Percentiles rank a stretch among this genome's conserved stretches.
phyloP scores from a whole-genome alignment of 2,329 filamentous ascomycete species.

The Fusarium neocosmosporiellum region DNA sequence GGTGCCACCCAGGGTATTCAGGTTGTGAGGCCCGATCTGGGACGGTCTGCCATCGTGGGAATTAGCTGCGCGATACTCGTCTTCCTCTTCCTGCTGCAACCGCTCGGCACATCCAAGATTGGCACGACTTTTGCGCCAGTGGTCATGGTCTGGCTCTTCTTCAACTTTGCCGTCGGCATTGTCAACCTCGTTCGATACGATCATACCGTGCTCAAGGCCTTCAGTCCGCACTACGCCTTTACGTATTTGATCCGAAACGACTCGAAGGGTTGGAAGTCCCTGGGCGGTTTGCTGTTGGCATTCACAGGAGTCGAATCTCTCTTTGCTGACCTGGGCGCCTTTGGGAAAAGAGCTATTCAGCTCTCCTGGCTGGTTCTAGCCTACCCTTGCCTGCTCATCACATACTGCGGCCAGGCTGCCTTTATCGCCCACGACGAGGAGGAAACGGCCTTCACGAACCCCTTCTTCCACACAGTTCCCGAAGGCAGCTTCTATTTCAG shows the following conservation, averaged over 20 bases:
- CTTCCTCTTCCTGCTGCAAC: conserved; percentile 72
- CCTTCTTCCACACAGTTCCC: conserved; percentile 78
- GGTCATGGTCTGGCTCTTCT: conserved; percentile 73
- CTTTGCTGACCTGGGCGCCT: conserved; percentile 82
- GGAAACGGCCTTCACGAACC: conserved; percentile 61
- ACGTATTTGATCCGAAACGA: conserved; percentile 69
- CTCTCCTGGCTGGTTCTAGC: conserved; percentile 77
- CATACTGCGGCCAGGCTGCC: conserved; percentile 80
- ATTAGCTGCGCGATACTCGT: conserved; percentile 73
- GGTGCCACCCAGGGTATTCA: conserved; percentile 74
- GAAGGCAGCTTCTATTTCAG: conserved; percentile 75
- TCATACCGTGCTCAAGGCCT: conserved; percentile 65
- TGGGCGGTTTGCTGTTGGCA: conserved; percentile 78
- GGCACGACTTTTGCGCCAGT: conserved; percentile 73
- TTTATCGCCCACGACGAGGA: conserved; percentile 72
- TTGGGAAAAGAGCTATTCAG: conserved; percentile 76
- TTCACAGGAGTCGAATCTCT: conserved; percentile 85
- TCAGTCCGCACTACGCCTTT: conserved; percentile 70
- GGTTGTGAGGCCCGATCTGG: conserved; percentile 68
- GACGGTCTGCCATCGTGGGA: conserved; percentile 68
- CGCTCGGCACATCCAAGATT: conserved; percentile 71
- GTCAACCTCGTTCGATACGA: conserved; percentile 68
- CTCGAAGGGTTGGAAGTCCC: conserved; percentile 69
- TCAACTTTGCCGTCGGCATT: conserved; percentile 72
- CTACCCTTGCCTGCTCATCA: conserved; percentile 73